Base-by-base conservation (phyloP, 2,329 filamentous ascomycete genomes). In the Leptographium procerum region DNA sequence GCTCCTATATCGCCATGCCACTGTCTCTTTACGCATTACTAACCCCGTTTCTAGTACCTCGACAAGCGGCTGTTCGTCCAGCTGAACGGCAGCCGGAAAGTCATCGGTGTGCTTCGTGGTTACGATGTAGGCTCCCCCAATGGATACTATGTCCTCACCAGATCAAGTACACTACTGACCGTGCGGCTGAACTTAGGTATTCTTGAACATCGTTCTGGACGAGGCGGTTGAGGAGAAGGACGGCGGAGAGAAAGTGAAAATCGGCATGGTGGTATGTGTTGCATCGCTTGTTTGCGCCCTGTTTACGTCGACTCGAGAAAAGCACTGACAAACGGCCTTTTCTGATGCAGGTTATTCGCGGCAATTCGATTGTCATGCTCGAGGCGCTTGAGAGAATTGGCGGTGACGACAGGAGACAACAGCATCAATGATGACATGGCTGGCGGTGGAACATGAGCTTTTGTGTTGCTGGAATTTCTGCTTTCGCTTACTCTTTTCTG, bases 21-120 rank as follows among this genome's bases (percentile, higher is more conserved):
- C 2, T 8, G 13, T 13, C 40, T 19, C 2, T 26, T 19, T 13
- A 1, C 45, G 29, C 22, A 16, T 26, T 14, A 31, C 60, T 61
- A 60, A 47, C 56, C 1, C 36, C 31, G 2, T 26, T 26, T 56
- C 55, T 68, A 99, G 94, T 99, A 99, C 75, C 91, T 99, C 75
- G 94, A 99, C 81, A 99, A 99, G 84, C 84, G 92, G 75, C 83
- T 99, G 70, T 96, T 96, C 73, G 91, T 97, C 65, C 92, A 99
- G 74, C 79, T 99, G 57, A 99, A 99, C 75, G 94, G 94, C 69
- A 96, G 91, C 73, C 88, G 94, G 72, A 97, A 96, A 75, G 92
- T 99, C 62, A 90, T 96, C 72, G 94, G 95, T 58, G 83, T 96
- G 56, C 82, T 99, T 60, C 86, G 94, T 64, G 94, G 94, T 61